phyloP scores from a whole-genome alignment of 192 early-diverging fungal genomes.

The Pilaira anomala region DNA sequence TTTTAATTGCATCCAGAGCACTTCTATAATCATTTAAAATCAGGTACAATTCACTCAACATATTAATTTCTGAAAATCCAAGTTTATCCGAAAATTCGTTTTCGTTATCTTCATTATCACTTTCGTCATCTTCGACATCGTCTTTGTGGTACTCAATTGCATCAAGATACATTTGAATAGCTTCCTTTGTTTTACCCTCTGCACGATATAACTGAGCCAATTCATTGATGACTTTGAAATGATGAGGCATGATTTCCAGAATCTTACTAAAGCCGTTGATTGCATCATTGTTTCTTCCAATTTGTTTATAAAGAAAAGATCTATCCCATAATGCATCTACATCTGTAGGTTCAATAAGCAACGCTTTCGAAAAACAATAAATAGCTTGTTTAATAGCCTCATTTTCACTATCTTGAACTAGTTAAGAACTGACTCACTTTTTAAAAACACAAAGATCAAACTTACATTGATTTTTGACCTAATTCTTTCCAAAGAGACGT shows the following conservation, averaged over 20 bases:
- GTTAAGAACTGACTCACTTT: too few species aligned
- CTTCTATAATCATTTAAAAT: conserved; percentile 73
- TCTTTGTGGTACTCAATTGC: conserved; percentile 44
- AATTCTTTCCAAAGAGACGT: conserved; percentile 78
- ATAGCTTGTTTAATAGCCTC: conserved; percentile 74
- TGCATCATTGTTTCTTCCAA: conserved; percentile 50
- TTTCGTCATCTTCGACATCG: conserved; percentile 40
- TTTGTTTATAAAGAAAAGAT: conserved; percentile 58
- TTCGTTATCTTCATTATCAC: conserved; percentile 42
- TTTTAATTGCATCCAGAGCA: conserved; percentile 67
- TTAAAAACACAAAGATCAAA: background rate
- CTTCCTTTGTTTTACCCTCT: conserved; percentile 55
- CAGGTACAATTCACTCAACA: conserved; percentile 84
- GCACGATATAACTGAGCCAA: conserved; percentile 57
- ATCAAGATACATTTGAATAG: conserved; percentile 55
- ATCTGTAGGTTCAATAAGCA: conserved; percentile 61
- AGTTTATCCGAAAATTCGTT: conserved; percentile 45
- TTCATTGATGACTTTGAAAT: conserved; percentile 63
- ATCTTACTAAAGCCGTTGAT: conserved; percentile 56
- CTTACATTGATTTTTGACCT: conserved; percentile 65
- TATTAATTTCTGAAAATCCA: conserved; percentile 82
- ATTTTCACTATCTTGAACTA: conserved; percentile 39
- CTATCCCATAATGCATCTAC: conserved; percentile 68
- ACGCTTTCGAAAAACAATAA: conserved; percentile 76
- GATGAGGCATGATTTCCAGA: conserved; percentile 58